Evolutionary conservation across 352 stramenopile species (phyloP).

Genomic region (Globisporangium paddicum): DNA sequence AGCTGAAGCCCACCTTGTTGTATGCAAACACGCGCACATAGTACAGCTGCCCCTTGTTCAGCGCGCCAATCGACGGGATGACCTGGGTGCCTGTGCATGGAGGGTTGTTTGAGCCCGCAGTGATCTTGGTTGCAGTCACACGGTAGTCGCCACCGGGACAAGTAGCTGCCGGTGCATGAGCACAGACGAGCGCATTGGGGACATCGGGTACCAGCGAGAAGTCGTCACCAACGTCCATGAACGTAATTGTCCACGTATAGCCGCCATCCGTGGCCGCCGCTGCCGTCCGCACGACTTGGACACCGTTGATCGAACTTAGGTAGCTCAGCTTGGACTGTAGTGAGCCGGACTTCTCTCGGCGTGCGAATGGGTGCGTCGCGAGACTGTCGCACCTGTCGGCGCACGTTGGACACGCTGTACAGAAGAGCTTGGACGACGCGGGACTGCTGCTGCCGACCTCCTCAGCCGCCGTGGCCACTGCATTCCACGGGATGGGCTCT

Average conservation of each 20-base stretch:
- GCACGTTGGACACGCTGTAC: conserved; percentile 40
- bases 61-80: conserved; percentile 51
- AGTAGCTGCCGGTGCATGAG: conserved; percentile 4
- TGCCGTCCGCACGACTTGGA: conserved; percentile 72
- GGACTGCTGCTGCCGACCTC: conserved; percentile 54
- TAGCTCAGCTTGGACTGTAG: conserved; percentile 69
- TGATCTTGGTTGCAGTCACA: conserved; percentile 55
- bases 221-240: conserved; percentile 82
- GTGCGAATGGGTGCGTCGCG: conserved; percentile 17
- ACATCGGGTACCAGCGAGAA: conserved; percentile 45
- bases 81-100: conserved; percentile 78
- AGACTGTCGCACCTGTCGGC: conserved; percentile 25
- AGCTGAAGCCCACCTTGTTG: conserved; percentile 92
- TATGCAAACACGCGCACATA: conserved; percentile 93
- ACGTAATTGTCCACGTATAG: conserved; percentile 90
- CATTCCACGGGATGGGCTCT: conserved; percentile 92
- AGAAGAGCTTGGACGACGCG: conserved; percentile 53
- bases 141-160: conserved; percentile 30
- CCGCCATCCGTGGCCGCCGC: conserved; percentile 32
- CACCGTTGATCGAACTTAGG: conserved; percentile 44
- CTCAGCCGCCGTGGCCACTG: conserved; percentile 76
- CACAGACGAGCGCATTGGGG: conserved; percentile 22
- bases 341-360: conserved; percentile 53
- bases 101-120: conserved; percentile 60
- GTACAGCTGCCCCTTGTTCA: conserved; percentile 91